Percentiles rank a stretch among this genome's conserved stretches.
Conservation (phyloP, 2,329 filamentous ascomycete species). For the Talaromyces amestolkiae region DNA sequence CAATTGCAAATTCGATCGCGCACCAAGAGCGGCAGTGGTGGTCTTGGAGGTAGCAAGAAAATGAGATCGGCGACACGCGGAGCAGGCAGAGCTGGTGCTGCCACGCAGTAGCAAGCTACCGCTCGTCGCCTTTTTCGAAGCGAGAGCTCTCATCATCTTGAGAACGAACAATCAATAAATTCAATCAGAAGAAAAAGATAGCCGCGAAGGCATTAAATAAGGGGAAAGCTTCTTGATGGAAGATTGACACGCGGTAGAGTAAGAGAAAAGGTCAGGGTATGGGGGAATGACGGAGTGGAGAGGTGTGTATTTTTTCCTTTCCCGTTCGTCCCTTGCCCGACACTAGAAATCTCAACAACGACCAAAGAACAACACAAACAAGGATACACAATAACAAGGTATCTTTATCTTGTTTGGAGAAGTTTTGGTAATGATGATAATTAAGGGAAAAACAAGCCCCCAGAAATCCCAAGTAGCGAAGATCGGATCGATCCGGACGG, state of each 20-base stretch:
- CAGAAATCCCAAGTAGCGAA: not conserved
- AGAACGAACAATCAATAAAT: not conserved
- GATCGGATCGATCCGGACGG: constrained; percentile 11
- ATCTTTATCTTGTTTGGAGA: not conserved
- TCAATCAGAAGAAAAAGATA: not conserved
- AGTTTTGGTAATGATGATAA: not conserved
- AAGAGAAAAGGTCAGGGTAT: not conserved
- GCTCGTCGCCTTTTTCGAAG: constrained; percentile 39
- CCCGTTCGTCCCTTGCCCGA: not conserved
- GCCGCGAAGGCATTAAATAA: constrained; percentile 1
- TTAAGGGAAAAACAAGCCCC: not conserved
- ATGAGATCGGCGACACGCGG: constrained; percentile 34
- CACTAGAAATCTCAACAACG: not conserved
- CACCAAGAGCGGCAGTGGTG: constrained; percentile 25
- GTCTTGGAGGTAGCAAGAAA: constrained; percentile 34
- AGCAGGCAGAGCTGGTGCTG: constrained; percentile 31
- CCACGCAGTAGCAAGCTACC: constrained; percentile 36
- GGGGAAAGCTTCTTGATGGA: not conserved
- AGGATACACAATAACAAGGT: not conserved
- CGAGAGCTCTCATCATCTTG: constrained; percentile 40
- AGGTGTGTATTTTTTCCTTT: constrained; percentile 1
- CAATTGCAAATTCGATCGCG: constrained; percentile 36
- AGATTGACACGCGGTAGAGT: not conserved
- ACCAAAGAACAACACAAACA: not conserved
- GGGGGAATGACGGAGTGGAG: constrained; percentile 14